These are phyloP conservation scores for Monascus ruber DNA, from an alignment of 2,329 filamentous ascomycete species.

Conservation along the genomic window DNA sequence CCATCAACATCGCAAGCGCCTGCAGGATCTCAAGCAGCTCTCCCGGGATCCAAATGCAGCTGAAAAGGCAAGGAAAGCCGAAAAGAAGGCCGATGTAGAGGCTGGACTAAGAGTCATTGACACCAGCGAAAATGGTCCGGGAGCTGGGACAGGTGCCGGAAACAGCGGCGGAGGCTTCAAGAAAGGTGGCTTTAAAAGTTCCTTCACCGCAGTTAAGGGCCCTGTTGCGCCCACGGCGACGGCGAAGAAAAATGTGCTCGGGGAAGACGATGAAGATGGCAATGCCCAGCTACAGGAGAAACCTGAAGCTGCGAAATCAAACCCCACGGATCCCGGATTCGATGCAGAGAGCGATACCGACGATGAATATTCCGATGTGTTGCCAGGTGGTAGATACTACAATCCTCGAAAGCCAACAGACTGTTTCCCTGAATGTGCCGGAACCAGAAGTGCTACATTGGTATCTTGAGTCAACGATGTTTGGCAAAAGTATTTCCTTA, in stretches of 20 bases:
- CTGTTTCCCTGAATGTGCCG: slow-evolving; percentile 31
- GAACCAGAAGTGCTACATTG: slow-evolving; percentile 2
- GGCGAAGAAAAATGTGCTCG: slow-evolving; percentile 32
- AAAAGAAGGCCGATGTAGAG: slow-evolving; percentile 32
- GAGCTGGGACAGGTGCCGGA: slow-evolving; percentile 1
- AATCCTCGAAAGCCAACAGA: slow-evolving; percentile 42
- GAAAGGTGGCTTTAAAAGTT: slow-evolving; percentile 58
- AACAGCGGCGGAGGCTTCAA: slow-evolving; percentile 10
- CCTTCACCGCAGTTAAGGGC: slow-evolving; percentile 50
- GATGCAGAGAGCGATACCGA: slow-evolving; percentile 62
- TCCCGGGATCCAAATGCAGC: slow-evolving; percentile 32
- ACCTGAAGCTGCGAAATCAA: slow-evolving; percentile 11
- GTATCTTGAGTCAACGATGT: background rate
- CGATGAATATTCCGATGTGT: slow-evolving; percentile 44
- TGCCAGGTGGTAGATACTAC: slow-evolving; percentile 36
- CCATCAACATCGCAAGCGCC: slow-evolving; percentile 76
- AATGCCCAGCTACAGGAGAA: slow-evolving; percentile 10
- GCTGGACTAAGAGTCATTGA: slow-evolving; percentile 28
- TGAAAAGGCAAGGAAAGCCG: slow-evolving; percentile 31
- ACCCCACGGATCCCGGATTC: slow-evolving; percentile 36
- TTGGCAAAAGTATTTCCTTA: too few species aligned
- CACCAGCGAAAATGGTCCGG: slow-evolving; percentile 14
- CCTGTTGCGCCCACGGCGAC: slow-evolving; percentile 14
- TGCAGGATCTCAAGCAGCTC: slow-evolving; percentile 36
- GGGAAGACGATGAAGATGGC: slow-evolving; percentile 31